These are phyloP conservation scores for Penicillium waksmanii DNA, from an alignment of 495 filamentous ascomycete species.

Conservation along the genomic window DNA sequence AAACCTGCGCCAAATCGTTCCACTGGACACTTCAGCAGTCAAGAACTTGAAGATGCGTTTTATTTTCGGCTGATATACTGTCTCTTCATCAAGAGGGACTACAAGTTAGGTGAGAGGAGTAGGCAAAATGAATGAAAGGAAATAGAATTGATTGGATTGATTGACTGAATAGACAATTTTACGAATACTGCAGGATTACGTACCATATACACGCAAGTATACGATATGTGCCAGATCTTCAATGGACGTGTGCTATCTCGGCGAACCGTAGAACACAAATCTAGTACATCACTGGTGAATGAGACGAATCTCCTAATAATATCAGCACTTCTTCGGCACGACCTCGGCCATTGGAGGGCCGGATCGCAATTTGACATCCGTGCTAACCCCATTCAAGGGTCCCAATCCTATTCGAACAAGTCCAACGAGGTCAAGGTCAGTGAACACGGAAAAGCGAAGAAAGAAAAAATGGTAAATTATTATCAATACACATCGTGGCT, in stretches of 20 bases:
- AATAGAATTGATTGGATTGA: no score
- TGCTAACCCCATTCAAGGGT: constrained; percentile 56
- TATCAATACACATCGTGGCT: constrained; percentile 39
- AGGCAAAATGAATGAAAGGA: no score
- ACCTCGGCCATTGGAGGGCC: constrained; percentile 79
- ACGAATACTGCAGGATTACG: background rate
- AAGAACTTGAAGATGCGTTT: no score
- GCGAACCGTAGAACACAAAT: constrained; percentile 46
- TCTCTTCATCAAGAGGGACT: no score
- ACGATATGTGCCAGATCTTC: constrained; percentile 49
- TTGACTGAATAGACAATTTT: background rate
- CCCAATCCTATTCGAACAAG: background rate
- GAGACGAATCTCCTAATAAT: constrained; percentile 42
- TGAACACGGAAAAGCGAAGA: constrained; percentile 5
- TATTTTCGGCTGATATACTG: no score
- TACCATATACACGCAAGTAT: background rate
- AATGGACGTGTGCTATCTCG: constrained; percentile 55
- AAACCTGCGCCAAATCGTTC: no score
- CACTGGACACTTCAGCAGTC: no score
- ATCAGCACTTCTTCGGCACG: constrained; percentile 90
- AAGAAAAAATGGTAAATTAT: constrained; percentile 32
- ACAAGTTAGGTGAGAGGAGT: no score
- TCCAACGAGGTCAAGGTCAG: background rate
- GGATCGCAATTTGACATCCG: constrained; percentile 99
- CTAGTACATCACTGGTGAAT: constrained; percentile 52